Evolutionary conservation across 495 filamentous ascomycete species (phyloP).

Genomic region (Trichoderma asperelloides): DNA sequence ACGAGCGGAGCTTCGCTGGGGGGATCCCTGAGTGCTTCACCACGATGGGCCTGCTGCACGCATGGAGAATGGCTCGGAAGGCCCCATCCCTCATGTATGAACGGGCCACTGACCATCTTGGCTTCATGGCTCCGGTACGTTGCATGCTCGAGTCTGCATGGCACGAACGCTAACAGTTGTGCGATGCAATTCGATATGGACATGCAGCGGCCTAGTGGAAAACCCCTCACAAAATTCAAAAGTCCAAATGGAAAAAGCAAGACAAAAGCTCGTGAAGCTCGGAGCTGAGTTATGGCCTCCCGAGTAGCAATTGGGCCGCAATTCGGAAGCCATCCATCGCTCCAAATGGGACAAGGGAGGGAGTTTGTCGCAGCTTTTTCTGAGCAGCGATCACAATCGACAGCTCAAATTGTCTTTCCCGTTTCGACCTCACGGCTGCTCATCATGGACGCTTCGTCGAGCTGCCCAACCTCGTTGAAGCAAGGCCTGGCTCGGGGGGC

Average conservation of each 20-base stretch:
- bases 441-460: not conserved
- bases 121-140: not conserved
- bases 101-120: not conserved
- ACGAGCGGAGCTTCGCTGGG: not conserved
- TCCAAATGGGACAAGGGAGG: not conserved
- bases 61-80: not conserved
- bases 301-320: not conserved
- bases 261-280: not conserved
- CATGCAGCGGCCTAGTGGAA: not conserved
- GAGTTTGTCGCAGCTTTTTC: not conserved
- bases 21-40: constrained; percentile 5
- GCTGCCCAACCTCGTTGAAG: not conserved
- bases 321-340: not conserved
- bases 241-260: not conserved
- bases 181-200: not conserved
- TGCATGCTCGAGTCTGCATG: not conserved
- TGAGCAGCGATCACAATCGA: not conserved
- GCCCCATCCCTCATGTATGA: not conserved
- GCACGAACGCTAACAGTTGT: not conserved
- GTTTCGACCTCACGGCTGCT: not conserved
- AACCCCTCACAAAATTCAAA: not conserved
- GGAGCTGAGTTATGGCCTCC: not conserved
- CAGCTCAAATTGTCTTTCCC: not conserved
- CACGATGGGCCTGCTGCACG: not conserved
- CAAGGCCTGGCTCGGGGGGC: not conserved